Evolutionary conservation across 805 yeast species (phyloP).

Genomic region (Yarrowia sp.): DNA sequence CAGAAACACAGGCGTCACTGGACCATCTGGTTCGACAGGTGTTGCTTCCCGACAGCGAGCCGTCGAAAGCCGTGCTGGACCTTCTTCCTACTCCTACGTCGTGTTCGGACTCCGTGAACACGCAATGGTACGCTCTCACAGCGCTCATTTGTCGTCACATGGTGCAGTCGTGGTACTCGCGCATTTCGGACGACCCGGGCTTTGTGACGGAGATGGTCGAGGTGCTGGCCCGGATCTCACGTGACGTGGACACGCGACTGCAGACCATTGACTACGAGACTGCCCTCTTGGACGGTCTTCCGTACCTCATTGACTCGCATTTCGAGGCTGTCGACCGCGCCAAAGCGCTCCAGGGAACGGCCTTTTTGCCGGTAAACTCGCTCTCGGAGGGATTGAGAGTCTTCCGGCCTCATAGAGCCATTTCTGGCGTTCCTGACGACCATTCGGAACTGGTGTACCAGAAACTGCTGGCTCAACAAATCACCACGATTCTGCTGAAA

Average conservation of each 20-base stretch:
- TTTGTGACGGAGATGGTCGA: slow-evolving; percentile 54
- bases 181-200: slow-evolving; percentile 54
- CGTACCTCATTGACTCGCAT: slow-evolving; percentile 53
- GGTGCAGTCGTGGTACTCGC: slow-evolving; percentile 56
- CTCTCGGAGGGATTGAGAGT: slow-evolving; percentile 51
- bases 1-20: slow-evolving; percentile 14
- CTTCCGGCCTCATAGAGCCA: slow-evolving; percentile 51
- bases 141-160: slow-evolving; percentile 58
- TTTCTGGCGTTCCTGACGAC: slow-evolving; percentile 44
- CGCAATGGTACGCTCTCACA: slow-evolving; percentile 56
- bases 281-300: slow-evolving; percentile 56
- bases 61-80: slow-evolving; percentile 6
- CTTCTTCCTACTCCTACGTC: slow-evolving; percentile 11
- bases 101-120: slow-evolving; percentile 52
- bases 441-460: slow-evolving; percentile 51
- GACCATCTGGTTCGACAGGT: slow-evolving; percentile 35
- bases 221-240: slow-evolving; percentile 53
- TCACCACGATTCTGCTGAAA: slow-evolving; percentile 53
- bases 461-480: slow-evolving; percentile 48
- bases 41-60: slow-evolving; percentile 18
- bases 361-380: slow-evolving; percentile 49
- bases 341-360: slow-evolving; percentile 47
- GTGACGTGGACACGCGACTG: slow-evolving; percentile 51
- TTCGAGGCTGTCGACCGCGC: slow-evolving; percentile 47
- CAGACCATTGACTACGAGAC: slow-evolving; percentile 49